These are phyloP conservation scores for Whalleya microplaca DNA, from an alignment of 2,329 filamentous ascomycete species.

Conservation along the genomic window DNA sequence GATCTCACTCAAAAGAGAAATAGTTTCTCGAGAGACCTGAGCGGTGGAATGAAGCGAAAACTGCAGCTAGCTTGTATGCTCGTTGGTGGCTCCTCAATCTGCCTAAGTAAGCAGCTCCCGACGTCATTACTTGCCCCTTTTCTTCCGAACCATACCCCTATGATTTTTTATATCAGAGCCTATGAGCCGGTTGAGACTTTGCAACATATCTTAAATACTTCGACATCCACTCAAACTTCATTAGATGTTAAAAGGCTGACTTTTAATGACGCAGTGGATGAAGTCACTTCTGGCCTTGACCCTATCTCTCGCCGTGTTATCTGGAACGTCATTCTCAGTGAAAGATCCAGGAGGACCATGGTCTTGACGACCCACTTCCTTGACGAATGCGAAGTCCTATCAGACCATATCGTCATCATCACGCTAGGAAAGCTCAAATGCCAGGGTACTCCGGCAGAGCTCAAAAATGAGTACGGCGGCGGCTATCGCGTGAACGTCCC, in stretches of 20 bases:
- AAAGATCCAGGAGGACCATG: constrained; percentile 32
- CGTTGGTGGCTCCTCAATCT: constrained; percentile 72
- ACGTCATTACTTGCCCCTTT: too few species aligned
- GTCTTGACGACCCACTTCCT: constrained; percentile 35
- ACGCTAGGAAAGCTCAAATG: constrained; percentile 34
- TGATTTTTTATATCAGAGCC: too few species aligned
- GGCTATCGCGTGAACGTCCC: constrained; percentile 38
- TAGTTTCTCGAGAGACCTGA: constrained; percentile 65
- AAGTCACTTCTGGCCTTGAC: constrained; percentile 75
- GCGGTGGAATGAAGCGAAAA: constrained; percentile 77
- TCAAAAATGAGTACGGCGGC: constrained; percentile 36
- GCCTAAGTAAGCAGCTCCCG: constrained; percentile 48
- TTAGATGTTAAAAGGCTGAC: background rate
- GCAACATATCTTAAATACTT: too few species aligned
- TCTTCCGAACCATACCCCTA: too few species aligned
- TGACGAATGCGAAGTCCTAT: constrained; percentile 34
- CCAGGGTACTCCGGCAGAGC: constrained; percentile 34
- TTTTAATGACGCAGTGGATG: constrained; percentile 49
- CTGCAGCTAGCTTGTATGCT: constrained; percentile 80
- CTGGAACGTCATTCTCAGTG: constrained; percentile 34
- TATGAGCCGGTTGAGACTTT: too few species aligned
- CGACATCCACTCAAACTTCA: too few species aligned
- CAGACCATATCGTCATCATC: constrained; percentile 33
- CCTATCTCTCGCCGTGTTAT: constrained; percentile 62
- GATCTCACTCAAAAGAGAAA: constrained; percentile 68